These are phyloP conservation scores for Penicillium ucsense DNA, from an alignment of 495 filamentous ascomycete genomes.

Conservation along the genomic window DNA sequence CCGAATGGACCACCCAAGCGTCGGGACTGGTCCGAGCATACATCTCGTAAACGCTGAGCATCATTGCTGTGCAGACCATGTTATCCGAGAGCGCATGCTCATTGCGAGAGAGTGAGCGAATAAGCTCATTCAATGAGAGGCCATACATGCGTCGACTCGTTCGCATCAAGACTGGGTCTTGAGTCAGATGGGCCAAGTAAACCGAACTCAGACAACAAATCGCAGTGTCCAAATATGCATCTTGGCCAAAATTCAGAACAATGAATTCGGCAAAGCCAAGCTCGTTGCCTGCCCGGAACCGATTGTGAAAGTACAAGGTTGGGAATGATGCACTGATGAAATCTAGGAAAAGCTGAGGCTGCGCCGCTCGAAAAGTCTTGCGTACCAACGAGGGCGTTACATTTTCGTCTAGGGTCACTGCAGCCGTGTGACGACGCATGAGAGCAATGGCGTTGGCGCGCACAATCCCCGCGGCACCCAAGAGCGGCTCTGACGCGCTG, in stretches of 20 bases:
- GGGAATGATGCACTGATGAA: conserved; percentile 24
- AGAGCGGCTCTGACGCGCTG: not conserved
- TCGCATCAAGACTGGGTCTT: conserved; percentile 13
- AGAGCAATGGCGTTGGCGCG: conserved; percentile 18
- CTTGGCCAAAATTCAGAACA: conserved; percentile 13
- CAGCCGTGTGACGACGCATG: conserved; percentile 15
- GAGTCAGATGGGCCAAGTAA: conserved; percentile 19
- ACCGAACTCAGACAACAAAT: conserved; percentile 23
- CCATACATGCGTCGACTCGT: conserved; percentile 24
- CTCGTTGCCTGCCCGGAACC: conserved; percentile 17
- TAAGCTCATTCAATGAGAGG: conserved; percentile 13
- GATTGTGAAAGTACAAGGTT: conserved; percentile 24
- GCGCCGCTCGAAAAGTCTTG: conserved; percentile 13
- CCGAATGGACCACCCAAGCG: conserved; percentile 25
- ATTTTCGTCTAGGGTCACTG: conserved; percentile 11
- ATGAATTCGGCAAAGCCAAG: conserved; percentile 19
- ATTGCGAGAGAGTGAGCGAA: conserved; percentile 13
- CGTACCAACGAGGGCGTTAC: conserved; percentile 18
- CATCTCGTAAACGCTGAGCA: conserved; percentile 31
- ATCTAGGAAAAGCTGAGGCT: conserved; percentile 18
- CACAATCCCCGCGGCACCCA: conserved; percentile 10
- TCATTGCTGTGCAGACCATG: conserved; percentile 25
- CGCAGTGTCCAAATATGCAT: conserved; percentile 20
- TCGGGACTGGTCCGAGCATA: conserved; percentile 21
- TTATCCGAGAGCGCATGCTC: conserved; percentile 18